Percentiles rank a stretch among this genome's conserved stretches.
These are phyloP conservation scores for Artemisia annua DNA, from an alignment of 129 eudicot genomes.

Conservation along the genomic window DNA sequence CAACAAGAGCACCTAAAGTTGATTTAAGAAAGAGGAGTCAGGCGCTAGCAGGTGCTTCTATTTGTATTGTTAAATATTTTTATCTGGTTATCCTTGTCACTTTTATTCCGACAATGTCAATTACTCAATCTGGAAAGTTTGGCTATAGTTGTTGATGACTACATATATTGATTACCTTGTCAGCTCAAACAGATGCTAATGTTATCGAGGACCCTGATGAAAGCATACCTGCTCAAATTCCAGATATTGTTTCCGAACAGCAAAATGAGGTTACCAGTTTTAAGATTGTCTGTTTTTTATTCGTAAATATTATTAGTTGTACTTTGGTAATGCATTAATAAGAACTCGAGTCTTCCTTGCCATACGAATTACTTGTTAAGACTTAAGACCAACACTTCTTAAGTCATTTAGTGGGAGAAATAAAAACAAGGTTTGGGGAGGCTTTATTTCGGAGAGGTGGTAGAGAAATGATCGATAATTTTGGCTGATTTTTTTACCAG, in stretches of 20 bases:
- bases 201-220: constrained; percentile 11
- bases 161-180: neutral
- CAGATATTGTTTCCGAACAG: constrained; percentile 34
- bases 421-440: too few relatives aligned
- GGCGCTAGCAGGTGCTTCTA: constrained; percentile 54
- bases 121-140: neutral
- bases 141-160: neutral
- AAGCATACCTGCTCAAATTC: constrained; percentile 25
- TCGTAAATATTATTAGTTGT: neutral
- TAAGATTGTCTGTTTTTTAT: neutral
- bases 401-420: neutral
- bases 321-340: neutral
- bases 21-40: constrained; percentile 42
- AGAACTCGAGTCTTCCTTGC: neutral
- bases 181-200: constrained; percentile 45
- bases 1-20: constrained; percentile 29
- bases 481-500: neutral
- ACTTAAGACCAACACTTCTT: neutral
- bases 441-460: too few relatives aligned
- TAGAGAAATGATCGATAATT: neutral
- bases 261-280: constrained; percentile 47
- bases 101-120: constrained; percentile 1
- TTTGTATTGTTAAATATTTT: neutral
- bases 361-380: neutral
- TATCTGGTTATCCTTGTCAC: neutral